Conservation (phyloP, 306 rosid species). For the Fragaria vesca region DNA sequence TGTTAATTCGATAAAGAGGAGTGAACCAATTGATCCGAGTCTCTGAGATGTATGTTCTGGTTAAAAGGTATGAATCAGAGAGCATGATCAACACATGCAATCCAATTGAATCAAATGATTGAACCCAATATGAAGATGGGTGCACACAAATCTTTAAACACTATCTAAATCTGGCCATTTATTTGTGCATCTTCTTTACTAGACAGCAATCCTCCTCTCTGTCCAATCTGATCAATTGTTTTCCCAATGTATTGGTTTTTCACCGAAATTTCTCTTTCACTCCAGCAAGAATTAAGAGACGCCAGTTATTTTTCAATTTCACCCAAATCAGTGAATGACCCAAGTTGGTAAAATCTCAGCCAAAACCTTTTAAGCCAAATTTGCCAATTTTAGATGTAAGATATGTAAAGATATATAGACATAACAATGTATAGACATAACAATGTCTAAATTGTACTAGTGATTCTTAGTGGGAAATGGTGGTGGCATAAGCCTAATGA, state of each 20-base stretch:
- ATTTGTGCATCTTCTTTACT: not conserved
- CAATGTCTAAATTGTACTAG: not conserved
- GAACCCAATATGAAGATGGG: not conserved
- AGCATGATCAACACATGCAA: not conserved
- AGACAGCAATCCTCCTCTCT: not conserved
- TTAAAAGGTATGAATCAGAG: conserved; percentile 1
- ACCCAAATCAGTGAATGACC: not conserved
- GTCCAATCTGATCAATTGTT: not conserved
- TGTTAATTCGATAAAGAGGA: not conserved
- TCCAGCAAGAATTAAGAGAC: not conserved
- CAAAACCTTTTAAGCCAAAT: conserved; percentile 15
- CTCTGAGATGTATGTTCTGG: not conserved
- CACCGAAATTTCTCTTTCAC: not conserved
- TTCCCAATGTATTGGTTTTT: not conserved
- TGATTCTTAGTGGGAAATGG: conserved; percentile 23
- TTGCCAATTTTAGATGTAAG: not conserved
- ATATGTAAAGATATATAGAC: conserved; percentile 6
- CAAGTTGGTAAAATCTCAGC: not conserved
- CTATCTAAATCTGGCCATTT: not conserved
- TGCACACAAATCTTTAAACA: not conserved
- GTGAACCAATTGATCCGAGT: not conserved
- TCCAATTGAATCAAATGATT: not conserved
- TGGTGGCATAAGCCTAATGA: conserved; percentile 29
- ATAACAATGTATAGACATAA: conserved; percentile 21
- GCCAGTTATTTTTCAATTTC: not conserved